These are phyloP conservation scores for Aspergillus baeticus DNA, from an alignment of 495 filamentous ascomycete genomes.

Conservation along the genomic window DNA sequence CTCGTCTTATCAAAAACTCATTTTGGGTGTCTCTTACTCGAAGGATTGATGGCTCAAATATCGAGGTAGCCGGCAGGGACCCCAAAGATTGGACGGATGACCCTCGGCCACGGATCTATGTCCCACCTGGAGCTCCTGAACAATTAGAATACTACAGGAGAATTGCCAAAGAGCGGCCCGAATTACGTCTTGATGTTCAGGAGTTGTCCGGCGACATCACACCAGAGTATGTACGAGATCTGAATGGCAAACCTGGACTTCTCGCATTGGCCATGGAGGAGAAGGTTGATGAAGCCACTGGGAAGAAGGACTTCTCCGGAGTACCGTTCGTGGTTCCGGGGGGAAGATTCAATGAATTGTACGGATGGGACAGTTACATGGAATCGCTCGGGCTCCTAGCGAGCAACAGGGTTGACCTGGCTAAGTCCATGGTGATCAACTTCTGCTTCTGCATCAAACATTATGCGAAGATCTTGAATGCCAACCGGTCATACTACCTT, in stretches of 20 bases:
- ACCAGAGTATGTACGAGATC: slow-evolving; percentile 65
- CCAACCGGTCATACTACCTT: slow-evolving; percentile 93
- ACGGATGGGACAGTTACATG: slow-evolving; percentile 99
- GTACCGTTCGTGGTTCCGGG: slow-evolving; percentile 95
- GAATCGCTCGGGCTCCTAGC: slow-evolving; percentile 82
- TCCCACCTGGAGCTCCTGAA: slow-evolving; percentile 79
- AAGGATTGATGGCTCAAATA: slow-evolving; percentile 83
- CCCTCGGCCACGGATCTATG: slow-evolving; percentile 86
- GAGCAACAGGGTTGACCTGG: slow-evolving; percentile 77
- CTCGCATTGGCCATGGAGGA: slow-evolving; percentile 89
- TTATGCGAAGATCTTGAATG: slow-evolving; percentile 97
- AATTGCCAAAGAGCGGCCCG: slow-evolving; percentile 70
- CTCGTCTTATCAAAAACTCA: slow-evolving; percentile 76
- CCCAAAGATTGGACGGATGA: slow-evolving; percentile 90
- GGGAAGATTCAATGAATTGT: slow-evolving; percentile 94
- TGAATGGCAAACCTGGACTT: slow-evolving; percentile 84
- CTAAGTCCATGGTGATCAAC: slow-evolving; percentile 89
- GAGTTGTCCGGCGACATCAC: slow-evolving; percentile 70
- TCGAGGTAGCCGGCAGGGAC: slow-evolving; percentile 79
- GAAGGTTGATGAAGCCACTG: slow-evolving; percentile 58
- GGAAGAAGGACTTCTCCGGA: slow-evolving; percentile 66
- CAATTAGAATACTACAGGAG: slow-evolving; percentile 85
- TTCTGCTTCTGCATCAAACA: slow-evolving; percentile 98
- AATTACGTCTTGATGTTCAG: slow-evolving; percentile 82
- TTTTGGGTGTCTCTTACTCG: slow-evolving; percentile 92